phyloP scores from a whole-genome alignment of 1,139 yeast genomes.

The Sugiyamaella castrensis region DNA sequence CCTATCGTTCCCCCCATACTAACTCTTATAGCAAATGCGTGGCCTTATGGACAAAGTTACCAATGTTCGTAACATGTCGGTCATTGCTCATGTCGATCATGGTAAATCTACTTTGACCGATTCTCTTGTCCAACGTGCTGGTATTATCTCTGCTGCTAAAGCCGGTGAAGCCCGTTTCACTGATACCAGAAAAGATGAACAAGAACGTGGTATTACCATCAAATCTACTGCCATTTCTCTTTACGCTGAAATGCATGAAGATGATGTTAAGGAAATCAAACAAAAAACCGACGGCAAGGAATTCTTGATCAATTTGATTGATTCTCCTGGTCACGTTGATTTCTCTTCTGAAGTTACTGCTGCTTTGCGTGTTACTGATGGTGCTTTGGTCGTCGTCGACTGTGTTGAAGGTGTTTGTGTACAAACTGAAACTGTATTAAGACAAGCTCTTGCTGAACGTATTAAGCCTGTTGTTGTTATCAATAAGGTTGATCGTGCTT shows the following conservation, averaged over 20 bases:
- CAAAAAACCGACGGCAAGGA: conserved; percentile 94
- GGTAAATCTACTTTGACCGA: conserved; percentile 99
- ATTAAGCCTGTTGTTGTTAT: conserved; percentile 97
- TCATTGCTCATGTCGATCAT: conserved; percentile 99
- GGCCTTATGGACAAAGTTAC: conserved; percentile 99
- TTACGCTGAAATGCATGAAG: conserved; percentile 85
- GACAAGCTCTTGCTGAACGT: conserved; percentile 99
- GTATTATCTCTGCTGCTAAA: conserved; percentile 99
- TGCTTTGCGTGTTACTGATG: conserved; percentile 99
- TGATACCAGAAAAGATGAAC: conserved; percentile 99
- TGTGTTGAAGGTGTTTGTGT: conserved; percentile 99
- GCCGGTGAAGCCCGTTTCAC: conserved; percentile 99
- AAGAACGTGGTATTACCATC: conserved; percentile 99
- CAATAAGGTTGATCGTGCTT: conserved; percentile 99
- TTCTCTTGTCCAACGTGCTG: conserved; percentile 98
- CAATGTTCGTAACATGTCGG: conserved; percentile 99
- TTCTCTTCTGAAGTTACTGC: conserved; percentile 99
- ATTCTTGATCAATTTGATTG: conserved; percentile 96
- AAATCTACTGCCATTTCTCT: conserved; percentile 98
- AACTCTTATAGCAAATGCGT: conserved; percentile 68
- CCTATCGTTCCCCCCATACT: neutral
- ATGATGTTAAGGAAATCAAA: conserved; percentile 89
- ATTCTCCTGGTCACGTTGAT: conserved; percentile 99
- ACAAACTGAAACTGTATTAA: conserved; percentile 98
- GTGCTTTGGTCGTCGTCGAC: conserved; percentile 99